phyloP scores from a whole-genome alignment of 345 rosid genomes.

The Populus deltoides region DNA sequence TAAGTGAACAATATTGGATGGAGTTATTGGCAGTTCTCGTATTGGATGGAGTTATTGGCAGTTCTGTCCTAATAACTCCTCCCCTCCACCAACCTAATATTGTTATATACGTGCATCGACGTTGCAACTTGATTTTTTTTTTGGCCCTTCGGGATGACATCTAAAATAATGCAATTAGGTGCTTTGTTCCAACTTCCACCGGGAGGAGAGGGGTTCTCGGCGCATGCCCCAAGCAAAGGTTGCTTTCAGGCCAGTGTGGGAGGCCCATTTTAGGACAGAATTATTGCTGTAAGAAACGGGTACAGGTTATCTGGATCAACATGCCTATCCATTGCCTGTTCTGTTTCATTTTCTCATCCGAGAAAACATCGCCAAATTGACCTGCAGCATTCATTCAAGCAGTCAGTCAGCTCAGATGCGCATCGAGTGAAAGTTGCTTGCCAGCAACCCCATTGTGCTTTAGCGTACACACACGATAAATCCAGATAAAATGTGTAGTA shows the following conservation, averaged over 20 bases:
- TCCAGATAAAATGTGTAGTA: background rate
- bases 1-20: background rate
- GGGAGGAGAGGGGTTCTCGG: background rate
- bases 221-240: background rate
- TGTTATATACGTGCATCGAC: too few relatives aligned
- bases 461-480: background rate
- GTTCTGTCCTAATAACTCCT: too few relatives aligned
- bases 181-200: too few relatives aligned
- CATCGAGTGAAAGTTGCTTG: constrained; percentile 1
- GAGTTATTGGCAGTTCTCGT: too few relatives aligned
- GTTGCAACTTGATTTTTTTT: background rate
- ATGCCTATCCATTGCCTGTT: background rate
- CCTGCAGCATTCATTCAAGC: background rate
- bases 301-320: background rate
- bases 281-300: background rate
- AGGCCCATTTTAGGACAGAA: constrained; percentile 8
- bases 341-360: background rate
- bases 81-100: too few relatives aligned
- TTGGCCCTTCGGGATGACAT: too few relatives aligned
- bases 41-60: too few relatives aligned
- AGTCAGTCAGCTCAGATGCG: background rate
- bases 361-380: background rate
- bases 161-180: too few relatives aligned
- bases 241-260: background rate
- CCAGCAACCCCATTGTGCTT: background rate